Evolutionary conservation across 345 rosid species (phyloP).

Genomic region (Microcos paniculata): DNA sequence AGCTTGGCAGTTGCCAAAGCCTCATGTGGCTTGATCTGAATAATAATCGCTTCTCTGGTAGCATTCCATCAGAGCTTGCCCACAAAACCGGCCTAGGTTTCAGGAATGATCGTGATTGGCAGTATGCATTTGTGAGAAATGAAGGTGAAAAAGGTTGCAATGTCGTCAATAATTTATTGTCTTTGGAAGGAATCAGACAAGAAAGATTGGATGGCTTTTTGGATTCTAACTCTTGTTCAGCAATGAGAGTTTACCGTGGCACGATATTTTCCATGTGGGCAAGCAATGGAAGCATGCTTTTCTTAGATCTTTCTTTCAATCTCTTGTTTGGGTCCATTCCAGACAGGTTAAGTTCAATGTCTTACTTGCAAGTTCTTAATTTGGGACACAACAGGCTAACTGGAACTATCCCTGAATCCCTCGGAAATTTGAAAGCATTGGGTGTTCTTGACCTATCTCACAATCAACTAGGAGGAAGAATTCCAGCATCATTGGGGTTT

Average conservation of each 20-base stretch:
- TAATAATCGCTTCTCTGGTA: constrained; percentile 57
- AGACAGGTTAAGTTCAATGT: constrained; percentile 52
- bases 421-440: constrained; percentile 53
- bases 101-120: constrained; percentile 42
- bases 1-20: constrained; percentile 67
- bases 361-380: constrained; percentile 64
- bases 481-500: constrained; percentile 67
- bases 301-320: constrained; percentile 79
- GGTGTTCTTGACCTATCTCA: constrained; percentile 85
- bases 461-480: constrained; percentile 58
- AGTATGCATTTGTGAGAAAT: constrained; percentile 70
- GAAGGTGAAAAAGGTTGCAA: constrained; percentile 78
- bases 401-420: constrained; percentile 65
- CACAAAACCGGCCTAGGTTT: constrained; percentile 53
- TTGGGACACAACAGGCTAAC: constrained; percentile 72
- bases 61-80: constrained; percentile 60
- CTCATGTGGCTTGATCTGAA: constrained; percentile 86
- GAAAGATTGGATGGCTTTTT: constrained; percentile 56
- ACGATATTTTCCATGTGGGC: constrained; percentile 55
- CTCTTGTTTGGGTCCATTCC: constrained; percentile 63
- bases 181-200: constrained; percentile 65
- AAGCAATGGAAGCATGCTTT: constrained; percentile 67
- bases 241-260: constrained; percentile 66
- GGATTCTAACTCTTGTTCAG: constrained; percentile 72
- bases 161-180: constrained; percentile 73